Evolutionary conservation across 2,329 filamentous ascomycete genomes (phyloP), one percentile per base, ranked within the genome.

Genomic region (Colletotrichum incanum): DNA sequence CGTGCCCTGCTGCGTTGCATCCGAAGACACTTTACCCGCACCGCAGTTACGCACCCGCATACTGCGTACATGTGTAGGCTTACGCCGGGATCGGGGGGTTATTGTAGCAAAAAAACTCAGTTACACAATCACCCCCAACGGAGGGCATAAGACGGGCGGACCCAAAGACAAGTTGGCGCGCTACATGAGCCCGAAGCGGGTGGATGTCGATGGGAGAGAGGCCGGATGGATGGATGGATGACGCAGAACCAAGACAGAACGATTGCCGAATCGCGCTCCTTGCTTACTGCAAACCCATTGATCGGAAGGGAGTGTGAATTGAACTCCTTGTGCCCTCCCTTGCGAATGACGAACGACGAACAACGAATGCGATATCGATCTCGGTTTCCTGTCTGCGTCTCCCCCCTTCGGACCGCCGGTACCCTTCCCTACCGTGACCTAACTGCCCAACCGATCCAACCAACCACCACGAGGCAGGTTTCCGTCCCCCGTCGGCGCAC

Each of bases 181-280:
- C 56, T 45, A 16, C 14, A 20, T 14, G 56, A 20, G 23, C 56
- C 39, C 50, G 28, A 9, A n/a, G 50, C 16, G 50, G 18, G 28
- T 34, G 26, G 26, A 11, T 54, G 26, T 34, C 50, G 50, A n/a
- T 31, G 34, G 34, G 3, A 16, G 3, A 16, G n/a, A 20, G 3
- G 23, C 39, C 16, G 56, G 23, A 47, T n/a, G 56, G 26, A 47
- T 34, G 58, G 58, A 20, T 9, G 18, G 8, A n/a, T 34, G 52
- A 34, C 12, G 52, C 28, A 55, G 20, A 55, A 55, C 7, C 52
- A n/a, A 55, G 28, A 34, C 11, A 61, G 26, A n/a, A 37, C 43
- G 20, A 49, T 37, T 49, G 58, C 28, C 58, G 43, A 47, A 47
- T 34, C 12, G 43, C 12, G 58, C 58, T 59, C 39, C 39, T 23